These are phyloP conservation scores for Cryomyces minteri DNA, from an alignment of 495 filamentous ascomycete species.

Conservation along the genomic window DNA sequence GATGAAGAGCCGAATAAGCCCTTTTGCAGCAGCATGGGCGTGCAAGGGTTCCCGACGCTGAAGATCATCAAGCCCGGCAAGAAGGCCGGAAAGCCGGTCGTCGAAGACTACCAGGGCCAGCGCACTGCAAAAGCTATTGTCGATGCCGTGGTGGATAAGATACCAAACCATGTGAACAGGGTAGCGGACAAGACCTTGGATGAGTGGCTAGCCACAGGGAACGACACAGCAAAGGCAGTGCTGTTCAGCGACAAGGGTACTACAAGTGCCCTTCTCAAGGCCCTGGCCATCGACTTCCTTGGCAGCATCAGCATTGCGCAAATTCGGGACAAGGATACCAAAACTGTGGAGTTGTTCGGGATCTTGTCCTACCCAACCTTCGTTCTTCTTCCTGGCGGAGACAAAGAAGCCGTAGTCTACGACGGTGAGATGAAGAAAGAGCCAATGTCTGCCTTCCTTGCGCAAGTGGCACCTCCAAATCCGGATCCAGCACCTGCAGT, in stretches of 20 bases:
- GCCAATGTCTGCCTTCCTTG: constrained; percentile 64
- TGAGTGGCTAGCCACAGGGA: constrained; percentile 51
- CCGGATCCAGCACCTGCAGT: constrained; percentile 42
- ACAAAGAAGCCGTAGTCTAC: constrained; percentile 49
- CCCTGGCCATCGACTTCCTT: constrained; percentile 82
- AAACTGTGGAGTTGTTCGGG: constrained; percentile 53
- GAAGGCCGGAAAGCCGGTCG: constrained; percentile 59
- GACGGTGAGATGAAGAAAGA: constrained; percentile 77
- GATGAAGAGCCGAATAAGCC: constrained; percentile 88
- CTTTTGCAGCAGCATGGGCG: constrained; percentile 73
- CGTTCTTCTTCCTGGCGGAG: constrained; percentile 60
- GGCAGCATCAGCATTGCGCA: constrained; percentile 68
- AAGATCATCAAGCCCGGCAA: constrained; percentile 84
- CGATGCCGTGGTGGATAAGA: constrained; percentile 66
- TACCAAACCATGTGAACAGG: constrained; percentile 79
- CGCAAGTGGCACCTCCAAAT: constrained; percentile 56
- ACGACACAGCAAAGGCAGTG: constrained; percentile 67
- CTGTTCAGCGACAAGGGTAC: constrained; percentile 91
- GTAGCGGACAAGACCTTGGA: constrained; percentile 65
- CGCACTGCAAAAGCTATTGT: constrained; percentile 73
- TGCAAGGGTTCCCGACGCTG: constrained; percentile 89
- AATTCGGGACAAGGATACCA: constrained; percentile 64
- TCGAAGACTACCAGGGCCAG: constrained; percentile 84
- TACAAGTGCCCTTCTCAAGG: constrained; percentile 62
- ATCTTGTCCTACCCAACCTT: constrained; percentile 64